Evolutionary conservation across 805 yeast species (phyloP), one percentile per base, ranked within the genome.

Genomic region (Brettanomyces bruxellensis): DNA sequence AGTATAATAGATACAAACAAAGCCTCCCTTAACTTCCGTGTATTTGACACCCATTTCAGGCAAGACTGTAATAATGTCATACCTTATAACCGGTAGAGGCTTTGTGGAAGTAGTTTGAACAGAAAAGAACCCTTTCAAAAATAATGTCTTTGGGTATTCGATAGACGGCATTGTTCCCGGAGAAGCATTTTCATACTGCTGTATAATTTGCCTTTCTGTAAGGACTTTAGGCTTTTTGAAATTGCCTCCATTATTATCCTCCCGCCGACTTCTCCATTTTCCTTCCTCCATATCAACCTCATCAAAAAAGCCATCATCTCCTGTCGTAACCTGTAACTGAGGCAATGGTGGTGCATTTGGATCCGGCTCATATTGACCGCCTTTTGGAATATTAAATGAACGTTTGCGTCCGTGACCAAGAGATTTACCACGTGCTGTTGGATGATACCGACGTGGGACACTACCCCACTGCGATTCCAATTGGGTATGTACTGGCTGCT

Each of bases 61-160:
- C 60, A 90, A 72, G 1, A 85, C 91, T 22, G 79, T 75, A 28
- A 90, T 85, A 38, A 90, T 81, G 60, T 86, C 90, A 58, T 85
- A 81, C 46, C 97, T 77, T 47, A 90, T 89, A 51, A 86, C 85
- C 11, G 95, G 90, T 47, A 91, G 71, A 18, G 96, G 93, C 57
- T 88, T 88, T 4, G 96, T 86, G 2, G 96, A 88, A 0, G 98
- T 90, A 1, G 95, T 86, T 66, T 90, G 96, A 43, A 90, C 97
- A 49, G 91, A 82, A 66, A 90, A 90, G 59, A 91, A 90, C 1
- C 97, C 97, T 61, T 89, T 87, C 62, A 90, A 73, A 69, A 88
- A 89, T 53, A 90, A 74, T 2, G 95, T 90, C 66, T 84, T 84
- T 49, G 96, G 95, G 60, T 81, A 87, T 59, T 90, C 96, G 61